Percentiles rank a stretch among this genome's conserved stretches.
phyloP scores from a whole-genome alignment of 78 protist species.

The Speleostelium caveatum region DNA sequence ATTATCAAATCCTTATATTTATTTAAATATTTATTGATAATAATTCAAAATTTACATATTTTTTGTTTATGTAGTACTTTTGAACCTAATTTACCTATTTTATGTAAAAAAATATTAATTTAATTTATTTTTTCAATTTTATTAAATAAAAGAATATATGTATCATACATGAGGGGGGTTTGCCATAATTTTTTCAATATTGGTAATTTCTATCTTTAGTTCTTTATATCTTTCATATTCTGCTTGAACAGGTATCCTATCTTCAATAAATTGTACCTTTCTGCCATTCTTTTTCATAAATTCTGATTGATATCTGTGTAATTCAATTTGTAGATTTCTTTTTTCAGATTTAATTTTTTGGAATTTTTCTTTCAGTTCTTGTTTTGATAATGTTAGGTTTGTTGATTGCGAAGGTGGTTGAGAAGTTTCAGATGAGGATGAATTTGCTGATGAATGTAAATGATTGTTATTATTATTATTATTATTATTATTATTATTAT shows the following conservation, averaged over 20 bases:
- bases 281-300: conserved; percentile 63
- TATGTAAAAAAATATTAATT: too few relatives aligned
- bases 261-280: conserved; percentile 70
- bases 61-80: too few relatives aligned
- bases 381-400: not conserved
- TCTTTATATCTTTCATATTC: conserved; percentile 67
- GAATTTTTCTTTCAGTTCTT: conserved; percentile 39
- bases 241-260: conserved; percentile 44
- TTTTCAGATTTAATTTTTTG: conserved; percentile 27
- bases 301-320: conserved; percentile 63
- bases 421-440: not conserved
- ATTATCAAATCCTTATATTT: too few relatives aligned
- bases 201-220: conserved; percentile 33
- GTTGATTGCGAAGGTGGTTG: not conserved
- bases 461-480: not conserved
- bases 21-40: too few relatives aligned
- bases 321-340: conserved; percentile 33
- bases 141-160: too few relatives aligned
- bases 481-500: not conserved
- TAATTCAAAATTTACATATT: too few relatives aligned
- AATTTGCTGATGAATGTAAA: not conserved
- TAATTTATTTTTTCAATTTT: too few relatives aligned
- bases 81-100: too few relatives aligned
- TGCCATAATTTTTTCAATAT: conserved; percentile 39
- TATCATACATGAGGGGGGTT: too few relatives aligned